Conservation (phyloP, 2,329 filamentous ascomycete genomes). For the Cladophialophora immunda region DNA sequence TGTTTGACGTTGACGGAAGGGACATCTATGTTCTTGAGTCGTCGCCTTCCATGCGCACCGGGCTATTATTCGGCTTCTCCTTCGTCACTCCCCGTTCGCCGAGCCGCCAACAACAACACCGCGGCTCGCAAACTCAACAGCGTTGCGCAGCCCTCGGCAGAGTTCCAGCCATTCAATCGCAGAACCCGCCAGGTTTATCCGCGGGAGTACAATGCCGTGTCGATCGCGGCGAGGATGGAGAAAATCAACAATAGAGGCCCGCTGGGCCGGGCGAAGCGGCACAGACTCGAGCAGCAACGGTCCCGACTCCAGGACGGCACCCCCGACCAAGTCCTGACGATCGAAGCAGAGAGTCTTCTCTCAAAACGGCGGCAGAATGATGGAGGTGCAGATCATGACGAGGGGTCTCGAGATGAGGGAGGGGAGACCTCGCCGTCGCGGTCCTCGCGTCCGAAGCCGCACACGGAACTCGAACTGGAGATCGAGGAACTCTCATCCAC, state of each 20-base stretch:
- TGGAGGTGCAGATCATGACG: neutral
- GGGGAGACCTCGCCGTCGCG: neutral
- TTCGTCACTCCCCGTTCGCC: neutral
- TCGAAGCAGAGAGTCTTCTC: constrained; percentile 29
- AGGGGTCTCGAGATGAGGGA: neutral
- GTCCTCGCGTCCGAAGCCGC: neutral
- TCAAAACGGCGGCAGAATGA: neutral
- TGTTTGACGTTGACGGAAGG: neutral
- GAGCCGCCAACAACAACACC: neutral
- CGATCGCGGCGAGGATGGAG: constrained; percentile 23
- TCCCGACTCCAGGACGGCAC: constrained; percentile 22
- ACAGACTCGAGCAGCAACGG: constrained; percentile 6
- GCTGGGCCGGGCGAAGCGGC: constrained; percentile 8
- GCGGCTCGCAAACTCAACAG: neutral
- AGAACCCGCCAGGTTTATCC: neutral
- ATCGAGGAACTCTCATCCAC: constrained; percentile 86
- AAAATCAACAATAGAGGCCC: constrained; percentile 8
- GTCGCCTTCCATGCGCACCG: neutral
- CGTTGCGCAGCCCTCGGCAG: neutral
- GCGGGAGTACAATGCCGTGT: constrained; percentile 28
- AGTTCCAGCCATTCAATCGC: neutral
- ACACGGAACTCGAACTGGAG: constrained; percentile 77
- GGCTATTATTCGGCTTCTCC: neutral
- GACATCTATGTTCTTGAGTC: neutral
- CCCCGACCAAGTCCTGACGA: constrained; percentile 30